Evolutionary conservation across 1,284 basidiomycete species (phyloP).

Genomic region (Pascua guehoae): DNA sequence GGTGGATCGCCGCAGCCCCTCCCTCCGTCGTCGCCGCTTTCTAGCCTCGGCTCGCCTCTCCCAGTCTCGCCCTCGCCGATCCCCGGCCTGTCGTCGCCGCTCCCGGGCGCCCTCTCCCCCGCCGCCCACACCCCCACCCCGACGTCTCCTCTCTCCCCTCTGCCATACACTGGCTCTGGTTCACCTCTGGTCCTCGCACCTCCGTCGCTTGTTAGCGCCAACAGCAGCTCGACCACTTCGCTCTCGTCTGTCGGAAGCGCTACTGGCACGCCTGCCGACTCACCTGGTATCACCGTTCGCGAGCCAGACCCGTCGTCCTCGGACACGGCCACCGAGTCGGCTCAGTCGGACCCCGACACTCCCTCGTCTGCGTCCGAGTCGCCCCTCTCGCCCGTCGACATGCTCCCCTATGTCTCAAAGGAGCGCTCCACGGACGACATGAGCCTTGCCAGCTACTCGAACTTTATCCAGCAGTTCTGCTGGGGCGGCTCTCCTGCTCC

Average conservation of each 20-base stretch:
- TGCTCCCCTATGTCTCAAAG: conserved; percentile 22
- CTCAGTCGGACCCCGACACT: conserved; percentile 29
- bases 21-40: background rate
- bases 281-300: conserved; percentile 4
- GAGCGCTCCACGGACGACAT: conserved; percentile 21
- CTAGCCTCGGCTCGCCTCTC: conserved; percentile 1
- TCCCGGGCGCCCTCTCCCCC: conserved; percentile 7
- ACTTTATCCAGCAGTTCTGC: conserved; percentile 47
- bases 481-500: conserved; percentile 24
- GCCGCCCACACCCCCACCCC: conserved; percentile 1
- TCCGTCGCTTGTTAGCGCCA: conserved; percentile 8
- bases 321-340: conserved; percentile 20
- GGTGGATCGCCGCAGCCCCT: background rate
- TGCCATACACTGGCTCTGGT: conserved; percentile 9
- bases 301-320: background rate
- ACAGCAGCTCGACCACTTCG: conserved; percentile 10
- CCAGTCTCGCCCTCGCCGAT: background rate
- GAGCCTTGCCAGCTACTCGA: conserved; percentile 38
- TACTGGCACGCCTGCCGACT: conserved; percentile 15
- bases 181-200: conserved; percentile 4
- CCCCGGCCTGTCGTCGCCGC: conserved; percentile 1
- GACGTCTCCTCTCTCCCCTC: conserved; percentile 8
- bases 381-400: conserved; percentile 33
- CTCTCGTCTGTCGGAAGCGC: conserved; percentile 8
- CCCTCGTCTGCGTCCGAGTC: conserved; percentile 12